Percentiles rank a stretch among this genome's conserved stretches.
Conservation (phyloP, 306 rosid genomes). For the Arachis hypogaea region DNA sequence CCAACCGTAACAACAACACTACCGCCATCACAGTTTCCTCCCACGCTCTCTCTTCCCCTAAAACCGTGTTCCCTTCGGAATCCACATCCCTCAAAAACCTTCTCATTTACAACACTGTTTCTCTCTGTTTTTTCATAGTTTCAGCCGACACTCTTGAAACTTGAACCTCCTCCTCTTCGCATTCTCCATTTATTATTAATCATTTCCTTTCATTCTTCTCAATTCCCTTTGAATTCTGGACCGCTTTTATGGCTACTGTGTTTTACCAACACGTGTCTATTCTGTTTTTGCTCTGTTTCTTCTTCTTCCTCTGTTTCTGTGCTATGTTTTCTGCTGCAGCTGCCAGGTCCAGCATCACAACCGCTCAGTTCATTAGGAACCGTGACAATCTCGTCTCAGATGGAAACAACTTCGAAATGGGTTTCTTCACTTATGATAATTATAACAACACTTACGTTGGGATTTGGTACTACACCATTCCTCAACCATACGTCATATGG, state of each 20-base stretch:
- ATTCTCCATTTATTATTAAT: no score
- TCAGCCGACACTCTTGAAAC: neutral
- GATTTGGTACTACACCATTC: slow-evolving; percentile 59
- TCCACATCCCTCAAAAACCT: slow-evolving; percentile 8
- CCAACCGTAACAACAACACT: neutral
- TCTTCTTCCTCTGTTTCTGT: slow-evolving; percentile 34
- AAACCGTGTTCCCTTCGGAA: neutral
- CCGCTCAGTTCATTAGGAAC: slow-evolving; percentile 41
- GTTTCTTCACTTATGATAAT: slow-evolving; percentile 60
- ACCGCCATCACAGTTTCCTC: neutral
- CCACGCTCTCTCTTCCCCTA: no score
- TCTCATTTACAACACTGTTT: neutral
- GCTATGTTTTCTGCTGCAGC: slow-evolving; percentile 49
- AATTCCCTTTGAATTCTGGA: neutral
- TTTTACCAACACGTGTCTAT: slow-evolving; percentile 6
- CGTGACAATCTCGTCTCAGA: slow-evolving; percentile 47
- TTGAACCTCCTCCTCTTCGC: neutral
- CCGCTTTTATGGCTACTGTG: neutral
- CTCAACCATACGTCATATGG: slow-evolving; percentile 47
- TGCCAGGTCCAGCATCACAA: slow-evolving; percentile 36
- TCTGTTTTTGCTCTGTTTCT: slow-evolving; percentile 10
- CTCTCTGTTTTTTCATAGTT: neutral
- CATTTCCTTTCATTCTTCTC: neutral
- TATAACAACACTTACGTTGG: slow-evolving; percentile 65
- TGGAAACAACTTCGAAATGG: slow-evolving; percentile 49